phyloP scores from a whole-genome alignment of 495 filamentous ascomycete genomes.

The Penicillium cinerascens region DNA sequence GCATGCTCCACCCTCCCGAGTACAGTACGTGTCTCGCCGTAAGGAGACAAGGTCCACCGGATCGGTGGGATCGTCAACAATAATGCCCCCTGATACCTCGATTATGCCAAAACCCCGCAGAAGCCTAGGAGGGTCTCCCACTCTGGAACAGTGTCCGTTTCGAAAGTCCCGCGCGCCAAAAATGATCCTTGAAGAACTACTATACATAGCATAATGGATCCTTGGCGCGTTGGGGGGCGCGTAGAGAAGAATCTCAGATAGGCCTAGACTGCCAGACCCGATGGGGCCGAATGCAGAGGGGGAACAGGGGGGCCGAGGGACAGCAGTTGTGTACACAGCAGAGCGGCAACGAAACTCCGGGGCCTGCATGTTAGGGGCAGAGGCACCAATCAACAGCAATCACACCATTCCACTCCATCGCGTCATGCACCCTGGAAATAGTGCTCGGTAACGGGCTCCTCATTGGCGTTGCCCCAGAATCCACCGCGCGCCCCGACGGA shows the following conservation, averaged over 20 bases:
- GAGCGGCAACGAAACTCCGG: constrained; percentile 18
- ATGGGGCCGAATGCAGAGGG: too few species aligned
- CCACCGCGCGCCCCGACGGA: constrained; percentile 26
- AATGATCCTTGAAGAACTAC: neutral
- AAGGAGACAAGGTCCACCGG: constrained; percentile 3
- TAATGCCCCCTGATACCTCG: constrained; percentile 3
- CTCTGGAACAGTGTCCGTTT: constrained; percentile 2
- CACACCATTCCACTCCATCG: constrained; percentile 33
- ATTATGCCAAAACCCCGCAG: constrained; percentile 7
- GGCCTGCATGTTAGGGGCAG: constrained; percentile 22
- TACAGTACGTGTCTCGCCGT: constrained; percentile 1
- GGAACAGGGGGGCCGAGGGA: neutral
- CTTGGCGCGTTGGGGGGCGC: neutral
- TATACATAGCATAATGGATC: neutral
- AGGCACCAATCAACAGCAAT: constrained; percentile 26
- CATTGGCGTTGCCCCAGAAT: constrained; percentile 30
- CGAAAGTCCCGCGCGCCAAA: constrained; percentile 5
- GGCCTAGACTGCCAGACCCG: too few species aligned
- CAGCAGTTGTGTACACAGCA: constrained; percentile 4
- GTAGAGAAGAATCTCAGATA: neutral
- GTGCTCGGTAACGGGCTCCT: constrained; percentile 20
- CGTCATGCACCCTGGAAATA: constrained; percentile 41
- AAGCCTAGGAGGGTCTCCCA: neutral
- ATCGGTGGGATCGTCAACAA: neutral
- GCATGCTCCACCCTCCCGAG: constrained; percentile 9